phyloP scores from a whole-genome alignment of 495 filamentous ascomycete genomes.

The Podospora pseudoanserina region DNA sequence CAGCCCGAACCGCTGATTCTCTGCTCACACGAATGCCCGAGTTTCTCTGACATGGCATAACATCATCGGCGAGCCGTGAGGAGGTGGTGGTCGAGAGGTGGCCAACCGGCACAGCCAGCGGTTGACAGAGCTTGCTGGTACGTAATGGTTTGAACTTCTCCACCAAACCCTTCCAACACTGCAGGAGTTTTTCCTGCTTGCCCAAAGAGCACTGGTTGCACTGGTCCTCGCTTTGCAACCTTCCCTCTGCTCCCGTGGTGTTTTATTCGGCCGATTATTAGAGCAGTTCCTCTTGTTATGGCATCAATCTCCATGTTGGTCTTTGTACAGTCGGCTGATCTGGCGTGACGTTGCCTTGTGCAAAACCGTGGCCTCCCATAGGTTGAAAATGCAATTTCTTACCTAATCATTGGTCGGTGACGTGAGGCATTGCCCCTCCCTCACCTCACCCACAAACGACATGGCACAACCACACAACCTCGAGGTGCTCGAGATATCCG shows the following conservation, averaged over 20 bases:
- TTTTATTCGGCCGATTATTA: slow-evolving; percentile 1
- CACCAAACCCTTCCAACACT: slow-evolving; percentile 12
- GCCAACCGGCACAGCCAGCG: slow-evolving; percentile 13
- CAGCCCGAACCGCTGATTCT: not conserved
- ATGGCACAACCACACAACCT: not conserved
- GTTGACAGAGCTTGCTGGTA: slow-evolving; percentile 18
- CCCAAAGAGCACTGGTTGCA: not conserved
- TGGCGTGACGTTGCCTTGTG: slow-evolving; percentile 10
- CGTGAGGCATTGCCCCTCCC: not conserved
- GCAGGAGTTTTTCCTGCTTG: slow-evolving; percentile 4
- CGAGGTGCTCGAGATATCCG: not conserved
- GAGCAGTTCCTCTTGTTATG: not conserved
- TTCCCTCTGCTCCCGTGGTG: not conserved
- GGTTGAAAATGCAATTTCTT: slow-evolving; percentile 13
- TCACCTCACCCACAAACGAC: not conserved
- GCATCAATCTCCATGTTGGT: slow-evolving; percentile 1
- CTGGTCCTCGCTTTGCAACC: not conserved
- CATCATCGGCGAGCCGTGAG: slow-evolving; percentile 22
- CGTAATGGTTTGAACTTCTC: slow-evolving; percentile 31
- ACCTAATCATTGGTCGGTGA: slow-evolving; percentile 15
- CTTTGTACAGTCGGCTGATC: slow-evolving; percentile 9
- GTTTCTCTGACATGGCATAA: slow-evolving; percentile 38
- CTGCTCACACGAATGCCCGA: slow-evolving; percentile 21
- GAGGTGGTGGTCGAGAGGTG: slow-evolving; percentile 5
- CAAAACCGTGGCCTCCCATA: not conserved